Evolutionary conservation across 1,284 basidiomycete species (phyloP), one percentile per base, ranked within the genome.

Genomic region (Ceraceosorus guamensis): DNA sequence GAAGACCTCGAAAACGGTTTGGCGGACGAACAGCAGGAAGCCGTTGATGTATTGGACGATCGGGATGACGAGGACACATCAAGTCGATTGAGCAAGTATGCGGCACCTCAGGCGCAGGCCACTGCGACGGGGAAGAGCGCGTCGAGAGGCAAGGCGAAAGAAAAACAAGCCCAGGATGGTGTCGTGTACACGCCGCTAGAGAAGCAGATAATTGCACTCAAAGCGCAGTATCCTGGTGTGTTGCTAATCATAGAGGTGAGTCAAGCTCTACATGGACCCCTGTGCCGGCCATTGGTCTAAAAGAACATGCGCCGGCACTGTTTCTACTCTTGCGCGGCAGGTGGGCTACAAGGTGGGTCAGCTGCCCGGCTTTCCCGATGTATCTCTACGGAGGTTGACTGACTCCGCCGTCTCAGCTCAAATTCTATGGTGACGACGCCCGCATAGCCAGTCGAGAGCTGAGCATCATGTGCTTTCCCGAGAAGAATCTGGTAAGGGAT

Each of bases 371-470:
- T n/a, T n/a, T n/a, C n/a, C n/a, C n/a, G n/a, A n/a, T n/a, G n/a
- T n/a, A n/a, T n/a, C n/a, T n/a, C n/a, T n/a, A n/a, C n/a, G n/a
- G n/a, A n/a, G n/a, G n/a, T n/a, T n/a, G n/a, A n/a, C n/a, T n/a
- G n/a, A n/a, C n/a, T n/a, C n/a, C n/a, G n/a, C n/a, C n/a, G n/a
- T 18, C 30, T 11, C 48, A 88, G 77, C 88, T 87, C 77, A 85
- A 81, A 74, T 65, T 95, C 71, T 91, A 86, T 70, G 89, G 86
- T 35, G 87, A 92, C 31, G 92, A 95, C 71, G 91, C 91, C 0
- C 85, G 89, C 84, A 82, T 85, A 37, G 91, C 89, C 3, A 84
- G 85, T 13, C 84, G 83, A 75, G 85, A 89, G 70, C 81, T 95
- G 14, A 88, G 88, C 48, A 89, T 95, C 73, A 68, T 68, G 10